phyloP scores from a whole-genome alignment of 495 filamentous ascomycete genomes.

The Aspergillus affinis region DNA sequence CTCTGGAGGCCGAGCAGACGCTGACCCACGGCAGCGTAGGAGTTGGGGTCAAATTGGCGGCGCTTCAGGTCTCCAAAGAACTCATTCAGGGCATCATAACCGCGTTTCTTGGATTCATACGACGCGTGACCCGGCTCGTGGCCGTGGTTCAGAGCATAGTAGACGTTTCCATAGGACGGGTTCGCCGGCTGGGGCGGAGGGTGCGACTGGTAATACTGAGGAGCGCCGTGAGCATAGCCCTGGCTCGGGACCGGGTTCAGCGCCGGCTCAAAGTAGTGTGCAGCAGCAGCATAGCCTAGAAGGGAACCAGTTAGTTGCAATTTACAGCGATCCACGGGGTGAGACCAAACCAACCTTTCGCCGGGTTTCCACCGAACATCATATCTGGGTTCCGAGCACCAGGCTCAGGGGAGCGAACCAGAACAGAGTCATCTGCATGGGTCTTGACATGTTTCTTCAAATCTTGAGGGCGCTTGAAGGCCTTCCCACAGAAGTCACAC shows the following conservation, averaged over 20 bases:
- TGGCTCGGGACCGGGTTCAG: conserved; percentile 40
- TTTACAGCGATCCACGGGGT: background rate
- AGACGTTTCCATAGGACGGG: conserved; percentile 68
- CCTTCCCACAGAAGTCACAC: conserved; percentile 97
- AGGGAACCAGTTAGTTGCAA: background rate
- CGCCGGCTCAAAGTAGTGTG: conserved; percentile 47
- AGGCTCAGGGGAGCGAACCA: conserved; percentile 73
- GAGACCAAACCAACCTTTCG: conserved; percentile 32
- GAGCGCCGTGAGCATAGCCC: conserved; percentile 46
- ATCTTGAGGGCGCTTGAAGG: conserved; percentile 99
- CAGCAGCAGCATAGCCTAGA: conserved; percentile 39
- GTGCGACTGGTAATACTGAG: conserved; percentile 61
- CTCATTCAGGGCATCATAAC: conserved; percentile 84
- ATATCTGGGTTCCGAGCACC: conserved; percentile 50
- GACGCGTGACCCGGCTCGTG: conserved; percentile 44
- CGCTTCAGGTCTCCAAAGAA: conserved; percentile 93
- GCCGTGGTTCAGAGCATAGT: conserved; percentile 63
- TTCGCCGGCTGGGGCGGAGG: conserved; percentile 47
- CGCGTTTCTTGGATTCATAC: conserved; percentile 73
- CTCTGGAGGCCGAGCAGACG: conserved; percentile 72
- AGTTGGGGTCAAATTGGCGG: conserved; percentile 79
- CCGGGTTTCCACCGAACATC: conserved; percentile 50
- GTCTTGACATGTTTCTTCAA: conserved; percentile 99
- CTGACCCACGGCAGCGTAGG: conserved; percentile 78
- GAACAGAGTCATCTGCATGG: conserved; percentile 96